Percentiles rank a stretch among this genome's conserved stretches.
phyloP scores from a whole-genome alignment of 768 basidiomycete genomes.

The Boletus vinaceobasis region DNA sequence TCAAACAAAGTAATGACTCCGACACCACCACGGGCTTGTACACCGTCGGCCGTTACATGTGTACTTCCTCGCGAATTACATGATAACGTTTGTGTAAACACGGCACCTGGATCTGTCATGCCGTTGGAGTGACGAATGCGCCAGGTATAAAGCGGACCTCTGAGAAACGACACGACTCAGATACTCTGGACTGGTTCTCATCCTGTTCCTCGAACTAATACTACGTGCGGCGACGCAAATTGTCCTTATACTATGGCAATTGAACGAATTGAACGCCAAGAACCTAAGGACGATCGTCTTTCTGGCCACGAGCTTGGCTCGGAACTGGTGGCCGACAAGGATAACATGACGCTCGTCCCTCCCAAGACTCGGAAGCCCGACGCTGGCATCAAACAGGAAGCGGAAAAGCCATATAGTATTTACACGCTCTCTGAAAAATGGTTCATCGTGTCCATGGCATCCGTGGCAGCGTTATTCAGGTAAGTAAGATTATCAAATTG shows the following conservation, averaged over 20 bases:
- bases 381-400: not conserved
- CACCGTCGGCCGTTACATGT: not conserved
- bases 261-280: constrained; percentile 4
- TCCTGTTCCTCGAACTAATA: not conserved
- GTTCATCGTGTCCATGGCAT: constrained; percentile 62
- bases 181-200: not conserved
- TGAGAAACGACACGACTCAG: too few species aligned
- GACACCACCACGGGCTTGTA: not conserved
- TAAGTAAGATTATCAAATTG: constrained; percentile 9
- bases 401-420: constrained; percentile 39
- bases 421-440: constrained; percentile 61
- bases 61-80: not conserved
- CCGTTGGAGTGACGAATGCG: not conserved
- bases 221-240: not conserved
- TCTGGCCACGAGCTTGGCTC: not conserved
- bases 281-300: not conserved
- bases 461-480: constrained; percentile 65
- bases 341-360: not conserved
- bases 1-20: not conserved
- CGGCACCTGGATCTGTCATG: not conserved
- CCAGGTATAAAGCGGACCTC: not conserved
- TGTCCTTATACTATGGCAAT: not conserved
- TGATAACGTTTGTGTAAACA: not conserved
- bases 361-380: not conserved
- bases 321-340: not conserved